These are phyloP conservation scores for Pyricularia grisea DNA, from an alignment of 2,329 filamentous ascomycete genomes.

Conservation along the genomic window DNA sequence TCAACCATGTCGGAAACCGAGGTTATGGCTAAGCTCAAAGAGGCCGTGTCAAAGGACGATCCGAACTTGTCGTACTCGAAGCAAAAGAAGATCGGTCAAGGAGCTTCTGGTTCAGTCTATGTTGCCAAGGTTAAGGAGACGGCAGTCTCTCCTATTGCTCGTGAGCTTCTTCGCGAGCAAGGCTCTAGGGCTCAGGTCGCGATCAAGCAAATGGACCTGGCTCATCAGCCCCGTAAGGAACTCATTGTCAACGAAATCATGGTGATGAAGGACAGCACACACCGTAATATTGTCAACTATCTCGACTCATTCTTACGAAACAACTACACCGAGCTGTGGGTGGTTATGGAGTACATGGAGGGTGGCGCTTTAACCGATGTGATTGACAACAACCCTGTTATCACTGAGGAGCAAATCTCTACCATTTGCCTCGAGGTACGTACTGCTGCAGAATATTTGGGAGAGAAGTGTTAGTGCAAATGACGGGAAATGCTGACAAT, in stretches of 20 bases:
- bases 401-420: constrained; percentile 96
- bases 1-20: constrained; percentile 96
- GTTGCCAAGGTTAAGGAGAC: constrained; percentile 76
- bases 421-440: constrained; percentile 75
- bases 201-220: constrained; percentile 99
- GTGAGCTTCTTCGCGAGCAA: constrained; percentile 68
- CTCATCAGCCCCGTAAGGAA: constrained; percentile 98
- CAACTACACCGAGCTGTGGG: constrained; percentile 77
- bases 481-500: neutral
- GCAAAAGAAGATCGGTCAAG: constrained; percentile 98
- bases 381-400: constrained; percentile 90
- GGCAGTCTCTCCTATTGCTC: constrained; percentile 76
- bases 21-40: constrained; percentile 91
- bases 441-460: neutral
- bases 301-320: constrained; percentile 86
- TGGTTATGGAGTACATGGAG: constrained; percentile 99
- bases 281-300: constrained; percentile 98
- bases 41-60: constrained; percentile 92
- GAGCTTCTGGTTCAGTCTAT: constrained; percentile 91
- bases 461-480: neutral
- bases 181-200: constrained; percentile 82
- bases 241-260: constrained; percentile 98
- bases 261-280: constrained; percentile 98
- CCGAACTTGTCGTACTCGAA: constrained; percentile 95
- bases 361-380: constrained; percentile 96